Evolutionary conservation across 192 early-diverging fungal species (phyloP).

Genomic region (Coemansia sp.): DNA sequence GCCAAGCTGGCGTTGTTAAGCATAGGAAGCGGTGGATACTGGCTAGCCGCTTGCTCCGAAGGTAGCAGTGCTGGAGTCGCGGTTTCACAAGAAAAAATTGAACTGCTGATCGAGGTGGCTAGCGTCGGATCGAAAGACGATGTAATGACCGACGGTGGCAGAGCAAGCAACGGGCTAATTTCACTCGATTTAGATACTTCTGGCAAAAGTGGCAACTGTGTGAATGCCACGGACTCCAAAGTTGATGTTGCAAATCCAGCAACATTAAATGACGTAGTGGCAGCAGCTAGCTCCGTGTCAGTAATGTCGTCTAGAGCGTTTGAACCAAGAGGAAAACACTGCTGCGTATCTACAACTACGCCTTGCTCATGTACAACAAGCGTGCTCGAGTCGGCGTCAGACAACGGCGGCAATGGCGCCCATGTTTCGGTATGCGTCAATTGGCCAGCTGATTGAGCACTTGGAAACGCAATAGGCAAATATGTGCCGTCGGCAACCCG

Average conservation of each 20-base stretch:
- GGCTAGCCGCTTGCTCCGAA: background rate
- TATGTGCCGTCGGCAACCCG: no score
- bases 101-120: no score
- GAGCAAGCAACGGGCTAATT: no score
- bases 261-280: no score
- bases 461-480: background rate
- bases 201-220: no score
- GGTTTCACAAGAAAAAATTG: no score
- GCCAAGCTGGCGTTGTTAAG: background rate
- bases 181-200: no score
- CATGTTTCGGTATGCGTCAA: background rate
- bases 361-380: constrained; percentile 22
- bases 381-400: background rate
- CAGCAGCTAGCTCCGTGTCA: constrained; percentile 10
- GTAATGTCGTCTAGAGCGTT: constrained; percentile 14
- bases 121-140: no score
- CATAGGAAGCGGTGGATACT: background rate
- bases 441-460: background rate
- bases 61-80: background rate
- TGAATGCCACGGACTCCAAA: no score
- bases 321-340: background rate
- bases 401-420: no score
- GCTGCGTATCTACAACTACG: constrained; percentile 15
- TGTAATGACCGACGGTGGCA: no score
- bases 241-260: no score